Base-by-base conservation (phyloP, 768 basidiomycete genomes). In the Plicaturopsis crispa region DNA sequence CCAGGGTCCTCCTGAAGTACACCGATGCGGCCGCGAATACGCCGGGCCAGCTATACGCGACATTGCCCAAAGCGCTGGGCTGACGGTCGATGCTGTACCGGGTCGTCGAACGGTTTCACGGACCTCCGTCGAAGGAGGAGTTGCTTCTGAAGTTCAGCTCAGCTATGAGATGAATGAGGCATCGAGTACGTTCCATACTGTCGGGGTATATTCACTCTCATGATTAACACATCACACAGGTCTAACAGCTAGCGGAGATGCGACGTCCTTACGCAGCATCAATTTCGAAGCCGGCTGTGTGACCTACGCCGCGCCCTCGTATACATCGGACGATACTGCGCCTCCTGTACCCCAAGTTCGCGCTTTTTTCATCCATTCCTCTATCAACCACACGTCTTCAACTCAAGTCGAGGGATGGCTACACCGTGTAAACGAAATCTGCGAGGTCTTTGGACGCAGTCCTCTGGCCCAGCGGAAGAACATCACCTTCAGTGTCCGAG, bases 301-400 rank as follows among this genome's bases (percentile, higher is more conserved):
- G 14, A 51, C 41, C 1, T 23, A 18, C 36, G 12, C 23, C 3
- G 37, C 17, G 4, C 42, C 42, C 0, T 38, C 32, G 11, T 43
- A 43, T 37, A 20, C 19, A 19, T n/a, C 37, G 3, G 38, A 43
- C 31, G 30, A 31, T 21, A 17, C 17, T 5, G 37, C 22, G 1
- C 18, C 42, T 6, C 13, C 11, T 6, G 22, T 31, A 6, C 35
- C 28, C 12, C 4, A 13, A 4, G 45, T 40, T 5, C 39, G 43
- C 10, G 24, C 40, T 19, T 33, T 46, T n/a, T 42, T 40, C 10
- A 31, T 53, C 14, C 13, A 24, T 1, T 37, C 47, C 3, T 37
- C 43, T 1, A 16, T 44, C 1, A 41, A 52, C 18, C 54, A 55
- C 31, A 49, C 52, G 1, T 51, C 46, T 14, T 36, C 51, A 33